Evolutionary conservation across 2,329 filamentous ascomycete genomes (phyloP).

Genomic region (Paecilomyces variotii): DNA sequence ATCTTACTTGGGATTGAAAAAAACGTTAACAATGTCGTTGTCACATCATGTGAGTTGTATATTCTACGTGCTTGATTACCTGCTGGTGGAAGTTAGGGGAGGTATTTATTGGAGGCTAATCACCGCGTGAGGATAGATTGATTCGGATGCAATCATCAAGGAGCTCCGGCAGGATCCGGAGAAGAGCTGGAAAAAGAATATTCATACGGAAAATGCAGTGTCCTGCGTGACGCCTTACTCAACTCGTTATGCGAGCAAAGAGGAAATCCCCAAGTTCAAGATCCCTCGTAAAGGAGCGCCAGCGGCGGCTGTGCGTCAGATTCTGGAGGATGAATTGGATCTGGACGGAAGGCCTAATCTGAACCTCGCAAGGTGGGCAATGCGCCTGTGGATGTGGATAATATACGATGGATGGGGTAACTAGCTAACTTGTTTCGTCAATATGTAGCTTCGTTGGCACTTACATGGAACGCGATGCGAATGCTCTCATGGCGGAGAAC

Average conservation of each 20-base stretch:
- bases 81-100: not conserved
- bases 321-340: conserved; percentile 56
- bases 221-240: conserved; percentile 24
- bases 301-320: conserved; percentile 54
- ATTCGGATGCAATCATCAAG: conserved; percentile 19
- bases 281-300: conserved; percentile 24
- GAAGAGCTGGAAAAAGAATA: conserved; percentile 16
- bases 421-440: conserved; percentile 3
- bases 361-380: conserved; percentile 51
- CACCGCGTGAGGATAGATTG: conserved; percentile 10
- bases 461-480: conserved; percentile 61
- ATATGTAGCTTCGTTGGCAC: conserved; percentile 56
- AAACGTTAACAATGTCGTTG: conserved; percentile 1
- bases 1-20: too few species aligned
- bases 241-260: conserved; percentile 22
- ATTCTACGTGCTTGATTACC: not conserved
- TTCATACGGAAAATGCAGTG: conserved; percentile 18
- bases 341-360: conserved; percentile 59
- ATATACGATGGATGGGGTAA: not conserved
- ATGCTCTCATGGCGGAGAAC: conserved; percentile 59
- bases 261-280: conserved; percentile 25
- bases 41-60: conserved; percentile 2
- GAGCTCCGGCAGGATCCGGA: conserved; percentile 15
- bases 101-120: not conserved
- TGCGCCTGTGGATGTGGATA: not conserved